A percentile compares a stretch with the other conserved stretches of the same genome.
These are phyloP conservation scores for cucumber (Cucumis sativus) DNA, from an alignment of 306 rosid genomes.

Conservation along the genomic window DNA sequence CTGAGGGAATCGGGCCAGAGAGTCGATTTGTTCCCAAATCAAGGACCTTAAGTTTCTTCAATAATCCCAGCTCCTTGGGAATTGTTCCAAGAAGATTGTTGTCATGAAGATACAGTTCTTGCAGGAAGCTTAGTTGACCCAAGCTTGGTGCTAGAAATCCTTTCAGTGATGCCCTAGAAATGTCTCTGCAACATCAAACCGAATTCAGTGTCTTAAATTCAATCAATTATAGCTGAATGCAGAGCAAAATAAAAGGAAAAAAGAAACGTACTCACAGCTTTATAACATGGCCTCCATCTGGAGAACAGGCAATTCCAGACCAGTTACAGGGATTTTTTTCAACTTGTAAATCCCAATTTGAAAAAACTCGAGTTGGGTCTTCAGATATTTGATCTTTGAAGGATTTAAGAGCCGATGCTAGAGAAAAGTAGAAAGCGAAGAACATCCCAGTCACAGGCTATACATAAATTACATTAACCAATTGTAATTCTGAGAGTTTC, in stretches of 20 bases:
- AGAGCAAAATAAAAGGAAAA: not conserved
- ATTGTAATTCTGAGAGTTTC: not conserved
- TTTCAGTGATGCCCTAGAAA: slow-evolving; percentile 55
- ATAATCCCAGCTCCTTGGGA: slow-evolving; percentile 64
- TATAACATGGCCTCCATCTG: slow-evolving; percentile 48
- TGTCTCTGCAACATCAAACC: slow-evolving; percentile 44
- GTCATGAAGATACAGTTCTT: slow-evolving; percentile 73
- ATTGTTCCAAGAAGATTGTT: slow-evolving; percentile 68
- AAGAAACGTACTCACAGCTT: slow-evolving; percentile 49
- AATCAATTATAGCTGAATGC: slow-evolving; percentile 9
- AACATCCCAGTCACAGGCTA: not conserved
- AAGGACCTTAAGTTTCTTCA: slow-evolving; percentile 53
- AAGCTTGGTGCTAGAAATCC: slow-evolving; percentile 79
- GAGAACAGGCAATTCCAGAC: slow-evolving; percentile 59
- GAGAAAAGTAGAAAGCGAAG: slow-evolving; percentile 4
- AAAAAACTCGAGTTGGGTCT: slow-evolving; percentile 53
- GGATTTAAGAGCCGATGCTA: slow-evolving; percentile 55
- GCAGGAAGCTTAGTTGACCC: slow-evolving; percentile 58
- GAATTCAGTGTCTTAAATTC: not conserved
- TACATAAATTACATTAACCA: not conserved
- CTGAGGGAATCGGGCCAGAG: slow-evolving; percentile 75
- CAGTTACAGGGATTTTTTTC: slow-evolving; percentile 74
- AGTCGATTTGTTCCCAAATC: slow-evolving; percentile 82
- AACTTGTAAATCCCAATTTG: slow-evolving; percentile 57
- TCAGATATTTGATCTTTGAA: slow-evolving; percentile 72